Conservation (phyloP, 208 protist genomes). For the Crithidia acanthocephali region DNA sequence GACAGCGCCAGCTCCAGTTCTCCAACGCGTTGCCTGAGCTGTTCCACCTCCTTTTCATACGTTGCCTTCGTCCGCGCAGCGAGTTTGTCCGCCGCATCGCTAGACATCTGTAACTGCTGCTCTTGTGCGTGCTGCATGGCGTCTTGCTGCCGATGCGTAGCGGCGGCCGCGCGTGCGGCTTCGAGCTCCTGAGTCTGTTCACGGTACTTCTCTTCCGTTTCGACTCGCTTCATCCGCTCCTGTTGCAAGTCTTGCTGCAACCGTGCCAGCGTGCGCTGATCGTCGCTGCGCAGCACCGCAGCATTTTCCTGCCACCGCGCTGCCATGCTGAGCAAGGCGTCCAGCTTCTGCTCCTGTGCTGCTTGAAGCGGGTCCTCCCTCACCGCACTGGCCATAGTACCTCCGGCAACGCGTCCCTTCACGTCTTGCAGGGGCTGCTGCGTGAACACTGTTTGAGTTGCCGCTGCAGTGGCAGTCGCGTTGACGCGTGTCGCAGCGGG, state of each 20-base stretch:
- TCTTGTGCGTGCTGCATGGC: neutral
- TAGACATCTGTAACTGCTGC: neutral
- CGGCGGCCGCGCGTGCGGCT: neutral
- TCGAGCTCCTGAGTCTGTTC: conserved; percentile 5
- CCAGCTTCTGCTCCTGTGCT: neutral
- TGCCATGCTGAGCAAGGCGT: neutral
- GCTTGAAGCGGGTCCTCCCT: too few species aligned
- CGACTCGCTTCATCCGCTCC: conserved; percentile 9
- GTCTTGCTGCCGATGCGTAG: neutral
- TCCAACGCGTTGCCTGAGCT: conserved; percentile 21
- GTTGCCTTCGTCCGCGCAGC: neutral
- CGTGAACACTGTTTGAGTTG: neutral
- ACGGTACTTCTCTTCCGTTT: conserved; percentile 9
- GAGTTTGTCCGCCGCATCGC: too few species aligned
- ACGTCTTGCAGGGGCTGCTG: neutral
- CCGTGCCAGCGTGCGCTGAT: neutral
- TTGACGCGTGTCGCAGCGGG: neutral
- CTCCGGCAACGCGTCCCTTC: neutral
- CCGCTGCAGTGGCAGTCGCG: neutral
- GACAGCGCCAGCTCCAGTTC: conserved; percentile 8
- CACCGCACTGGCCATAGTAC: too few species aligned
- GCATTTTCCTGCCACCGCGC: neutral
- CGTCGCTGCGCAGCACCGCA: neutral
- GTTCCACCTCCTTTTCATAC: neutral
- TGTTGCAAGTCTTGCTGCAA: conserved; percentile 24